Conservation (phyloP, 768 basidiomycete species). For the Kondoa malvinella region DNA sequence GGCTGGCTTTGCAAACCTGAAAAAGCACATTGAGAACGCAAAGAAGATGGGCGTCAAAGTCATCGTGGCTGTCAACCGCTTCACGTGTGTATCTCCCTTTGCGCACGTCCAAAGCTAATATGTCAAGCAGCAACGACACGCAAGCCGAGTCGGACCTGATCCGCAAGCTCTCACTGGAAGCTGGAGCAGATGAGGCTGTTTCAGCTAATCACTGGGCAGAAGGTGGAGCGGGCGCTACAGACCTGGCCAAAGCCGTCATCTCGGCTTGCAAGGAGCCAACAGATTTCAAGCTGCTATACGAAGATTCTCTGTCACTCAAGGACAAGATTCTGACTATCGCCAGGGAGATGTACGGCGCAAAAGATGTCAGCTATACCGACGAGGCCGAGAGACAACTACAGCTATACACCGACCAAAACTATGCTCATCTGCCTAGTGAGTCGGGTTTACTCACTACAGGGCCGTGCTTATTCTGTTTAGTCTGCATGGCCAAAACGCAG, state of each 20-base stretch:
- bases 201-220: slow-evolving; percentile 96
- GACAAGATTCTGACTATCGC: slow-evolving; percentile 70
- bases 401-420: slow-evolving; percentile 81
- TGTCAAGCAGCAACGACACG: slow-evolving; percentile 54
- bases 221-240: slow-evolving; percentile 76
- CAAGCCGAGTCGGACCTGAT: slow-evolving; percentile 73
- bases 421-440: slow-evolving; percentile 43
- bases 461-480: slow-evolving; percentile 35
- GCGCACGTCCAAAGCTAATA: not conserved
- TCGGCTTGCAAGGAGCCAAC: slow-evolving; percentile 49
- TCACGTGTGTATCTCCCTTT: slow-evolving; percentile 42
- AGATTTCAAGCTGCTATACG: slow-evolving; percentile 64
- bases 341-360: slow-evolving; percentile 75
- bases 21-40: slow-evolving; percentile 82
- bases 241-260: slow-evolving; percentile 82
- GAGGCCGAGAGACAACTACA: slow-evolving; percentile 69
- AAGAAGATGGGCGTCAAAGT: slow-evolving; percentile 94
- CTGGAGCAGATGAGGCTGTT: slow-evolving; percentile 85
- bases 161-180: slow-evolving; percentile 56
- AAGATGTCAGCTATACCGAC: slow-evolving; percentile 69
- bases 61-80: slow-evolving; percentile 86
- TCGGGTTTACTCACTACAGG: not conserved
- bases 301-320: slow-evolving; percentile 49
- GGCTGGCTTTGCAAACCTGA: slow-evolving; percentile 82
- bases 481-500: slow-evolving; percentile 96